Percentiles rank a stretch among this genome's conserved stretches.
phyloP scores from a whole-genome alignment of 345 rosid species.

The Sonneratia alba region DNA sequence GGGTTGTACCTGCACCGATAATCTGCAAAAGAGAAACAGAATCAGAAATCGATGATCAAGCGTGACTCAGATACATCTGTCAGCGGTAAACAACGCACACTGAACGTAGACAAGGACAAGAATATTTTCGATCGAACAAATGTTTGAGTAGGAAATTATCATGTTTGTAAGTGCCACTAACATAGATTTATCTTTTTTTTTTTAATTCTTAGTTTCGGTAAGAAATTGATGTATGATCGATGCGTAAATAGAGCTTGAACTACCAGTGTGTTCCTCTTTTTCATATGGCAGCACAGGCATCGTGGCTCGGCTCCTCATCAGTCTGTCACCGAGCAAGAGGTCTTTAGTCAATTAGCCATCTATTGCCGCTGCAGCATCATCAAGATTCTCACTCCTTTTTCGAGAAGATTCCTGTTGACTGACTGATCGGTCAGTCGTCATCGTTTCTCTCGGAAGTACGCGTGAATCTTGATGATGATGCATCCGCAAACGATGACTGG shows the following conservation, averaged over 20 bases:
- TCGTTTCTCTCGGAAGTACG: conserved; percentile 5
- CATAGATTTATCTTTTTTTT: no score
- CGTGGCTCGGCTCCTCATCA: neutral
- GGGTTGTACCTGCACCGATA: neutral
- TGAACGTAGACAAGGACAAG: no score
- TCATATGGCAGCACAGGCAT: neutral
- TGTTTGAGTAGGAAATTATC: no score
- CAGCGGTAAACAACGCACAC: neutral
- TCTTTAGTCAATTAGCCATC: conserved; percentile 27
- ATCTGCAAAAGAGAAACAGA: neutral
- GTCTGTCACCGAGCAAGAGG: no score
- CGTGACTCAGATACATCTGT: neutral
- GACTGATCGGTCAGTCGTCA: neutral
- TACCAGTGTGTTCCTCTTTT: neutral
- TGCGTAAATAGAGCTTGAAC: neutral
- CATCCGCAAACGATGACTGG: conserved; percentile 66
- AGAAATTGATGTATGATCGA: no score
- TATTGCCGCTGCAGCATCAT: conserved; percentile 97
- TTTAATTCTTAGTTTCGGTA: no score
- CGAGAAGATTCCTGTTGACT: neutral
- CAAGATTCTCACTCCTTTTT: conserved; percentile 62
- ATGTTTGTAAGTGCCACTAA: no score
- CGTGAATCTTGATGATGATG: conserved; percentile 96
- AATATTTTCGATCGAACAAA: no score
- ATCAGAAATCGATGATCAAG: neutral